Conservation (phyloP, 2,329 filamentous ascomycete genomes). For the Trichothecium roseum region DNA sequence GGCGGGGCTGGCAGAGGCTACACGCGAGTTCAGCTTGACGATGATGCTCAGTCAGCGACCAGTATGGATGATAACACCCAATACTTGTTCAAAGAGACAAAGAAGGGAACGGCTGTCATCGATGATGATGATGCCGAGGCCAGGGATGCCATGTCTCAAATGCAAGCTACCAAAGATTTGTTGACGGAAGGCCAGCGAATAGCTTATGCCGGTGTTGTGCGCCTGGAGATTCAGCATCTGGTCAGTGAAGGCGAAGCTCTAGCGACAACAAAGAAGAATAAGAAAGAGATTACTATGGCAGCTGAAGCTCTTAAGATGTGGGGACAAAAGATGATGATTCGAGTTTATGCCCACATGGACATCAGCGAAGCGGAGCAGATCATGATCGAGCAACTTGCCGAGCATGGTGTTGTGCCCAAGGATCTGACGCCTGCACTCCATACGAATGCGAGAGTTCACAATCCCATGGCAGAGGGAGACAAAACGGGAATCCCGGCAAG, state of each 20-base stretch:
- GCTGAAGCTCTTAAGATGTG: slow-evolving; percentile 84
- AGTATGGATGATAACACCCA: slow-evolving; percentile 97
- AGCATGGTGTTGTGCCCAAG: slow-evolving; percentile 76
- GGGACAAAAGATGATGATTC: slow-evolving; percentile 96
- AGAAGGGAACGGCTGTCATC: slow-evolving; percentile 41
- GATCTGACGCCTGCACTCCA: slow-evolving; percentile 82
- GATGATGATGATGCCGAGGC: slow-evolving; percentile 75
- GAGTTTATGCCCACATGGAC: slow-evolving; percentile 92
- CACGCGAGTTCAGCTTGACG: slow-evolving; percentile 87
- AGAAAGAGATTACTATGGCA: slow-evolving; percentile 60
- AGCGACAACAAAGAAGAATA: slow-evolving; percentile 52
- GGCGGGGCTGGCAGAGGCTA: slow-evolving; percentile 93
- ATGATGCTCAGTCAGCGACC: slow-evolving; percentile 86
- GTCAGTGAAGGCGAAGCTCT: slow-evolving; percentile 55
- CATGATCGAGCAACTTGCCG: slow-evolving; percentile 95
- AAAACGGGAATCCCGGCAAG: slow-evolving; percentile 1
- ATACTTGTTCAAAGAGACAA: slow-evolving; percentile 78
- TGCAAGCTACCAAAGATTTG: slow-evolving; percentile 92
- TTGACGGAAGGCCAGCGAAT: slow-evolving; percentile 92
- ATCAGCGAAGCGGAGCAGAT: slow-evolving; percentile 84
- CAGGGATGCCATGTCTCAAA: slow-evolving; percentile 76
- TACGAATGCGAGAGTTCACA: slow-evolving; percentile 86
- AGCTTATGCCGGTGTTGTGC: slow-evolving; percentile 85
- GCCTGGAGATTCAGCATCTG: slow-evolving; percentile 73
- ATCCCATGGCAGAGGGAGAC: slow-evolving; percentile 61